These are phyloP conservation scores for Saccharomycopsis synnaedendra DNA, from an alignment of 805 yeast species.

Conservation along the genomic window DNA sequence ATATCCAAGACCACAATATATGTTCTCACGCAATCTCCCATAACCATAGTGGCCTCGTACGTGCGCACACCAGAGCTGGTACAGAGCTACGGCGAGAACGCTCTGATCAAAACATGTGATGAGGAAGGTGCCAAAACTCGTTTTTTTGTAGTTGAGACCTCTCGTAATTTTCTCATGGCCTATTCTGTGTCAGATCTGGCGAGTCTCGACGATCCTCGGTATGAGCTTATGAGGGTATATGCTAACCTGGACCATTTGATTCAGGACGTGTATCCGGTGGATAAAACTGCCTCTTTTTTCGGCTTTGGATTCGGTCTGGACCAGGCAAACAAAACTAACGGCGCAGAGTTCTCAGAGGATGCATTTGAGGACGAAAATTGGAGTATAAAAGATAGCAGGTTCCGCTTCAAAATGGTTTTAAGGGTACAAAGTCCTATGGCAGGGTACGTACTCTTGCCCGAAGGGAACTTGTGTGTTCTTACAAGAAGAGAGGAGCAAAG, in stretches of 20 bases:
- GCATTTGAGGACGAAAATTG: neutral
- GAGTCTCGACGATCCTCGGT: neutral
- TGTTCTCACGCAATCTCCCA: slow-evolving; percentile 24
- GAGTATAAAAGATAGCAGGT: slow-evolving; percentile 17
- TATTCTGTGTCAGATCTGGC: slow-evolving; percentile 21
- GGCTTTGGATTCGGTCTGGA: slow-evolving; percentile 4
- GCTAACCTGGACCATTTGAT: slow-evolving; percentile 9
- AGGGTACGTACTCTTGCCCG: slow-evolving; percentile 18
- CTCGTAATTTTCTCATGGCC: slow-evolving; percentile 25
- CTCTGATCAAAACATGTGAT: slow-evolving; percentile 17
- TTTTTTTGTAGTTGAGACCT: slow-evolving; percentile 26
- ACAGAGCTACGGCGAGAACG: slow-evolving; percentile 28
- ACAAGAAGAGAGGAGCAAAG: slow-evolving; percentile 7
- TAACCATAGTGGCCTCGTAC: slow-evolving; percentile 26
- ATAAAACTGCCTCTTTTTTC: slow-evolving; percentile 5
- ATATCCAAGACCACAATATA: slow-evolving; percentile 24
- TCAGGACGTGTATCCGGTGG: slow-evolving; percentile 14
- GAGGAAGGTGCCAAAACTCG: slow-evolving; percentile 10
- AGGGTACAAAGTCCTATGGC: slow-evolving; percentile 19
- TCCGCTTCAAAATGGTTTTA: slow-evolving; percentile 21
- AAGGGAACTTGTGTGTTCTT: slow-evolving; percentile 7
- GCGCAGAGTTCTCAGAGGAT: neutral
- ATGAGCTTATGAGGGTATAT: slow-evolving; percentile 8
- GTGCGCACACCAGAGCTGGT: slow-evolving; percentile 25
- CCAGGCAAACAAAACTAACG: neutral